Evolutionary conservation across 75 land plant species (phyloP).

Genomic region (Cryptomeria japonica): DNA sequence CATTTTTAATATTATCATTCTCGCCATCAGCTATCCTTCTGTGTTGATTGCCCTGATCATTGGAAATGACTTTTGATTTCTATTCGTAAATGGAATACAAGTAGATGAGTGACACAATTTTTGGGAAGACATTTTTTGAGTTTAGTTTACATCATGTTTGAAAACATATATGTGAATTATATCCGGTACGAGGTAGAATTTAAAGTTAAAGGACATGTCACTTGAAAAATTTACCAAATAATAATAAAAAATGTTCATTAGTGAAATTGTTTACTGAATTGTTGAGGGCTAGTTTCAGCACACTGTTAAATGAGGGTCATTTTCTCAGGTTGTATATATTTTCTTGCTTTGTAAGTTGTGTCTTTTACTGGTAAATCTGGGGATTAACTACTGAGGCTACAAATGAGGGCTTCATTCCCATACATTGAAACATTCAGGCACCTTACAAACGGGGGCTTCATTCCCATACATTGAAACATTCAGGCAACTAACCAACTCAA

Average conservation of each 20-base stretch:
- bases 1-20: conserved; percentile 97
- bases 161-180: too few relatives aligned
- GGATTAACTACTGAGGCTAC: too few relatives aligned
- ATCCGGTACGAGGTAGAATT: neutral
- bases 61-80: conserved; percentile 5
- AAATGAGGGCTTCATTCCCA: too few relatives aligned
- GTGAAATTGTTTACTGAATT: neutral
- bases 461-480: too few relatives aligned
- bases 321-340: neutral
- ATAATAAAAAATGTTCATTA: neutral
- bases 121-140: too few relatives aligned
- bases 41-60: neutral
- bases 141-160: too few relatives aligned
- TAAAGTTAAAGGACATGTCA: neutral
- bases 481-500: too few relatives aligned
- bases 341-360: neutral
- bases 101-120: neutral
- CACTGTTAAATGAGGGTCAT: neutral
- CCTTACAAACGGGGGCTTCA: too few relatives aligned
- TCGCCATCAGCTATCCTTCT: conserved; percentile 49
- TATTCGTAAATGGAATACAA: neutral
- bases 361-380: too few relatives aligned
- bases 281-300: neutral
- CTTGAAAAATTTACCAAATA: neutral
- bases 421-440: too few relatives aligned